Evolutionary conservation across 2,329 filamentous ascomycete species (phyloP).

Genomic region (Phaeosphaeria sp.): DNA sequence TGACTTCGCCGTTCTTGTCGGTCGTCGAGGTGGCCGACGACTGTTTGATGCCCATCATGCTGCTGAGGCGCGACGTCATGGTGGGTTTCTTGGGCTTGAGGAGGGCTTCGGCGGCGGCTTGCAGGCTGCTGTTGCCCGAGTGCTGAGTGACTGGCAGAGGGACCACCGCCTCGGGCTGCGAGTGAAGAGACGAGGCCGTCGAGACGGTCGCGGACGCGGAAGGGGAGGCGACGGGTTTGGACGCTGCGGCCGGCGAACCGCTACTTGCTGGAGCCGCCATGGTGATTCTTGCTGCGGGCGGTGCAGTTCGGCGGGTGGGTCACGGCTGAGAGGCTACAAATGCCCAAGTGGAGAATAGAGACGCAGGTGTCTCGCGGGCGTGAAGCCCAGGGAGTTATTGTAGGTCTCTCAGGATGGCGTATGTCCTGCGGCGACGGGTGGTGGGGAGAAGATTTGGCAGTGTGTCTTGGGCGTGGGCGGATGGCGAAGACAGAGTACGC

Average conservation of each 20-base stretch:
- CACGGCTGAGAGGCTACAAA: slow-evolving; percentile 3
- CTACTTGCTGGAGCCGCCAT: slow-evolving; percentile 44
- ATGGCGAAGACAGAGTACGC: slow-evolving; percentile 35
- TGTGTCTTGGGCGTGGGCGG: slow-evolving; percentile 30
- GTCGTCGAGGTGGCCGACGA: slow-evolving; percentile 23
- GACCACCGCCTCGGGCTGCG: slow-evolving; percentile 43
- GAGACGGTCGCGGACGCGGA: slow-evolving; percentile 45
- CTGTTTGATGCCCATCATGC: slow-evolving; percentile 48
- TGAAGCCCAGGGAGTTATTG: slow-evolving; percentile 47
- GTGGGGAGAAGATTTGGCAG: slow-evolving; percentile 42
- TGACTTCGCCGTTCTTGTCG: slow-evolving; percentile 39
- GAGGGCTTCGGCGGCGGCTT: slow-evolving; percentile 41
- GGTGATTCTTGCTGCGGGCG: slow-evolving; percentile 24
- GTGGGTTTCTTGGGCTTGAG: slow-evolving; percentile 50
- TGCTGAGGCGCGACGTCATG: slow-evolving; percentile 52
- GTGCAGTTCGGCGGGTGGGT: slow-evolving; percentile 4
- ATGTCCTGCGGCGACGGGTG: slow-evolving; percentile 33
- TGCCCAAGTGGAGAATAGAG: slow-evolving; percentile 29
- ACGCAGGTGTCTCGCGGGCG: slow-evolving; percentile 50
- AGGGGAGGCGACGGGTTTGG: slow-evolving; percentile 33
- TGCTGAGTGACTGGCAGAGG: slow-evolving; percentile 36
- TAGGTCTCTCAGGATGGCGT: slow-evolving; percentile 46
- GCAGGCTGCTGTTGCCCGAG: slow-evolving; percentile 34
- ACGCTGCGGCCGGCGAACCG: slow-evolving; percentile 32
- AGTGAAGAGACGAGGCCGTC: slow-evolving; percentile 47